phyloP scores from a whole-genome alignment of 768 basidiomycete species.

The Hericium erinaceus region DNA sequence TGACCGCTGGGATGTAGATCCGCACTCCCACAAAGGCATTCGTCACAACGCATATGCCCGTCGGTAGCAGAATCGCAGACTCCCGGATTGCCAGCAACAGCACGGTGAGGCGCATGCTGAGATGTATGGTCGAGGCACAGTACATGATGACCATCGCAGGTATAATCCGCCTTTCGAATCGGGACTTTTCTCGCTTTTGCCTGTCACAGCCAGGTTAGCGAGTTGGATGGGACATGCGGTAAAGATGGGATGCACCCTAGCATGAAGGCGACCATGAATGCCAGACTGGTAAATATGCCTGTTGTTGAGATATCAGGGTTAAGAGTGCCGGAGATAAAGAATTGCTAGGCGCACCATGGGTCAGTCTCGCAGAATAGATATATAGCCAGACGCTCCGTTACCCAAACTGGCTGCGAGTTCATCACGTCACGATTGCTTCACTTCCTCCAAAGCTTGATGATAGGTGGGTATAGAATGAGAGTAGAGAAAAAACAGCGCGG shows the following conservation, averaged over 20 bases:
- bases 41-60: not conserved
- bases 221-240: not conserved
- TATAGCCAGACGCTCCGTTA: not conserved
- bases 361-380: not conserved
- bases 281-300: not conserved
- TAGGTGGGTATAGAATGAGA: not conserved
- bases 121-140: not conserved
- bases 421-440: not conserved
- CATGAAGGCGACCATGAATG: not conserved
- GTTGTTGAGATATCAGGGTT: not conserved
- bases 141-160: not conserved
- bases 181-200: not conserved
- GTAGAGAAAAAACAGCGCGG: not conserved
- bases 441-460: not conserved
- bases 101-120: not conserved
- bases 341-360: too few relatives aligned
- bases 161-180: not conserved
- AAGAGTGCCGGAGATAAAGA: not conserved
- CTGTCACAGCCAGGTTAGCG: not conserved
- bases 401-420: not conserved
- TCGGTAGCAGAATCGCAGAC: not conserved
- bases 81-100: not conserved
- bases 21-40: not conserved
- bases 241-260: not conserved
- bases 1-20: not conserved